Evolutionary conservation across 1,139 yeast species (phyloP).

Genomic region (Diutina catenulata): DNA sequence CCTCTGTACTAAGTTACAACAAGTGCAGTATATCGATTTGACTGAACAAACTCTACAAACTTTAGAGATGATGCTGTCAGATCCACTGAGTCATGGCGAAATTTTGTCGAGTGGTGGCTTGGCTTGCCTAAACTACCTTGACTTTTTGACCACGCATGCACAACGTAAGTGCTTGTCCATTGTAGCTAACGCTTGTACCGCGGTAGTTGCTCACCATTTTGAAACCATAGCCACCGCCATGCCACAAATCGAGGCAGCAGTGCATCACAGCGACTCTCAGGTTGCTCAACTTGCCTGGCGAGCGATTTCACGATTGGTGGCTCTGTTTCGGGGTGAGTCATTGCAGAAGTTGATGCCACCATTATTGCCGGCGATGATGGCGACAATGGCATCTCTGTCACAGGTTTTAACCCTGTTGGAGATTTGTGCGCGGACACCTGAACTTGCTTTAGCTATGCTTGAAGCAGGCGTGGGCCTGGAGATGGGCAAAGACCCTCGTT

Average conservation of each 20-base stretch:
- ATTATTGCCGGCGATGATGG: constrained; percentile 4
- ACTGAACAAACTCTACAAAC: constrained; percentile 89
- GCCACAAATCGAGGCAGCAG: constrained; percentile 50
- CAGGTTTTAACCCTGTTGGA: constrained; percentile 1
- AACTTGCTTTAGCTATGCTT: background rate
- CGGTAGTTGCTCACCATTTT: constrained; percentile 33
- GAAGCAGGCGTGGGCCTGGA: background rate
- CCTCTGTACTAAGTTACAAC: background rate
- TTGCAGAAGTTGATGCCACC: background rate
- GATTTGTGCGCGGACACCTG: background rate
- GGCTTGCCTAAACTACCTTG: constrained; percentile 65
- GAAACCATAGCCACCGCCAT: constrained; percentile 44
- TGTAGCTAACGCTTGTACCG: constrained; percentile 64
- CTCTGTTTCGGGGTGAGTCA: background rate
- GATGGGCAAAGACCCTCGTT: background rate
- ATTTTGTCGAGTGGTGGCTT: constrained; percentile 53
- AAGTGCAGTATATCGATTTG: constrained; percentile 59
- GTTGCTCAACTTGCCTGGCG: constrained; percentile 65
- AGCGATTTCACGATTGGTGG: constrained; percentile 50
- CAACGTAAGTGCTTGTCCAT: constrained; percentile 74
- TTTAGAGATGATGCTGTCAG: constrained; percentile 53
- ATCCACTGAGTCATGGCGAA: constrained; percentile 35
- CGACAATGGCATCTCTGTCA: background rate
- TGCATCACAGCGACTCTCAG: constrained; percentile 46
- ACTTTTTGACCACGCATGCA: constrained; percentile 81